Percentiles rank a stretch among this genome's conserved stretches.
Evolutionary conservation across 2,329 filamentous ascomycete species (phyloP).

Genomic region (Aspergillus vadensis): DNA sequence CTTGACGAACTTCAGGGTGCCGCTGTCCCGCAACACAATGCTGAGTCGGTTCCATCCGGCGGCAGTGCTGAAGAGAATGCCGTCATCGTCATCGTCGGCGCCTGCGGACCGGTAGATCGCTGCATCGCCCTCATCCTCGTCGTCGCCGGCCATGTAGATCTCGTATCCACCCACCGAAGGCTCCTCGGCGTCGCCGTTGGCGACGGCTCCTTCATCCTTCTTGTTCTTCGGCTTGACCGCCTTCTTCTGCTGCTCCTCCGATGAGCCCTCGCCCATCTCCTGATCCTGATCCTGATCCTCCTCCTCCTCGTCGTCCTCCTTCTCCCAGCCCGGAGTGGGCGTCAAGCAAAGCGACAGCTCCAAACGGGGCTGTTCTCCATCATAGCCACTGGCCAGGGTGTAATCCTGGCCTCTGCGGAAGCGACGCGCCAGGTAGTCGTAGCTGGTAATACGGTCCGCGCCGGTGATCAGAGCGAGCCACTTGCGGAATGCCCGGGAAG

Average conservation of each 20-base stretch:
- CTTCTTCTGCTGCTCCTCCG: slow-evolving; percentile 37
- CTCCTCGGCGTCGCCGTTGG: slow-evolving; percentile 30
- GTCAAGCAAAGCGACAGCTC: slow-evolving; percentile 89
- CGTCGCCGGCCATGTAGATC: slow-evolving; percentile 87
- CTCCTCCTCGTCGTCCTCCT: slow-evolving; percentile 61
- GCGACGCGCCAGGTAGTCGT: slow-evolving; percentile 77
- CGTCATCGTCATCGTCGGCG: slow-evolving; percentile 71
- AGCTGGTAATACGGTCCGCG: slow-evolving; percentile 64
- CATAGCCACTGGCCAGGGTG: slow-evolving; percentile 85
- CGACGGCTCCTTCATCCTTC: slow-evolving; percentile 30
- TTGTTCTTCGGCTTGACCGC: slow-evolving; percentile 37
- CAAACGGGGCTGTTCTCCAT: slow-evolving; percentile 68
- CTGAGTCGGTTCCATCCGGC: slow-evolving; percentile 87
- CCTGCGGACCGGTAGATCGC: slow-evolving; percentile 78
- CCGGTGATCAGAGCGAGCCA: slow-evolving; percentile 86
- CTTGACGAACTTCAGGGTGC: slow-evolving; percentile 90
- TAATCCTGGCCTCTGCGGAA: slow-evolving; percentile 90
- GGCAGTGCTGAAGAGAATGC: slow-evolving; percentile 68
- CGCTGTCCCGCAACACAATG: slow-evolving; percentile 83
- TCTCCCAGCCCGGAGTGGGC: slow-evolving; percentile 81
- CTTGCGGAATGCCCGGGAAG: slow-evolving; percentile 81
- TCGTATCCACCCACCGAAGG: slow-evolving; percentile 54
- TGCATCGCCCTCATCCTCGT: slow-evolving; percentile 65
- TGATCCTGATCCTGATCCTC: slow-evolving; percentile 46
- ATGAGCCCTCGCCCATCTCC: slow-evolving; percentile 45